phyloP scores from a whole-genome alignment of 768 basidiomycete species.

The Termitomyces sp. region DNA sequence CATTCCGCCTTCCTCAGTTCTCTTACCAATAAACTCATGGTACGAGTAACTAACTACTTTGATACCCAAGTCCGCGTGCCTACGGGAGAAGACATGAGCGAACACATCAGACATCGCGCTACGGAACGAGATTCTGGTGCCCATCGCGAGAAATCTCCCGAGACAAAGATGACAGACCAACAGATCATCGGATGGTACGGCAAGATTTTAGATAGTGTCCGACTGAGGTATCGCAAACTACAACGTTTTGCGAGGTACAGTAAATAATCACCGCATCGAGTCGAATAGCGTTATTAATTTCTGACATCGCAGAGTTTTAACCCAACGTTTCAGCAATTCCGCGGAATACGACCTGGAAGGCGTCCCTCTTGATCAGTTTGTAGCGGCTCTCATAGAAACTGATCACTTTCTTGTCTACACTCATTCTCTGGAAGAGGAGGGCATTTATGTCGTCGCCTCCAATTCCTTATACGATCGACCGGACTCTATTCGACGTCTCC shows the following conservation, averaged over 20 bases:
- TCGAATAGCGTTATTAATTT: neutral
- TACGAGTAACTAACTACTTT: constrained; percentile 91
- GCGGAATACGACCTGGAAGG: constrained; percentile 85
- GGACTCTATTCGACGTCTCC: constrained; percentile 73
- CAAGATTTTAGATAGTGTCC: constrained; percentile 91
- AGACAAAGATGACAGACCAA: constrained; percentile 67
- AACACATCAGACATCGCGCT: constrained; percentile 20
- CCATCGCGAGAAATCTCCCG: constrained; percentile 31
- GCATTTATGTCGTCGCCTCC: constrained; percentile 87
- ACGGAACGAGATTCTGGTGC: constrained; percentile 17
- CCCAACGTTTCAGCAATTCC: constrained; percentile 90
- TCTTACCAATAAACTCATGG: constrained; percentile 89
- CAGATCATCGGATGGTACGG: constrained; percentile 88
- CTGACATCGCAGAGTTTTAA: constrained; percentile 48
- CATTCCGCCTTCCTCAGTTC: constrained; percentile 48
- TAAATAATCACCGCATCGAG: neutral
- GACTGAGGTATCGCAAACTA: constrained; percentile 88
- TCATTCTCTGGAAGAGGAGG: constrained; percentile 81
- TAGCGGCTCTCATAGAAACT: constrained; percentile 73
- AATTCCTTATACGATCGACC: constrained; percentile 72
- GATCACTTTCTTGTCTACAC: constrained; percentile 97
- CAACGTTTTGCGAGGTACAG: constrained; percentile 86
- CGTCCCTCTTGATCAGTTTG: constrained; percentile 74
- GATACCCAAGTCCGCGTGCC: constrained; percentile 89
- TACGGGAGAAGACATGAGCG: constrained; percentile 37